phyloP scores from a whole-genome alignment of 164 flowering plant genomes.

The Hamamelis virginiana region DNA sequence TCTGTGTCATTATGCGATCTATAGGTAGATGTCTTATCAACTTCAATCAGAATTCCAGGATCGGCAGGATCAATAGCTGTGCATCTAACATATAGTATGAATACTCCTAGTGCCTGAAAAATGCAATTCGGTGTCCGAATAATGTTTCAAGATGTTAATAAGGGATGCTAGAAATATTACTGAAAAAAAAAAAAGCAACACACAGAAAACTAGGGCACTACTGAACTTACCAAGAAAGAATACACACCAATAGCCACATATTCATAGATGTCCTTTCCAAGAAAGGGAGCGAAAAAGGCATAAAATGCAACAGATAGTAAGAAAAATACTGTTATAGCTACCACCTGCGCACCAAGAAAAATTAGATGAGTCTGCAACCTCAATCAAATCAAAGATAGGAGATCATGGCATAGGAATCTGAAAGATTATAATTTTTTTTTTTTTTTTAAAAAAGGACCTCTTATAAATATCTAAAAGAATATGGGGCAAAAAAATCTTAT shows the following conservation, averaged over 20 bases:
- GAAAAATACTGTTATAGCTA: conserved; percentile 87
- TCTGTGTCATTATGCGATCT: conserved; percentile 40
- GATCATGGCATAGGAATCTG: not conserved
- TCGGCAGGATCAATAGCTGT: conserved; percentile 96
- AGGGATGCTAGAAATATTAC: not conserved
- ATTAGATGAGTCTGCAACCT: not conserved
- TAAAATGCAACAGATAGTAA: conserved; percentile 84
- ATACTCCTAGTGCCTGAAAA: conserved; percentile 74
- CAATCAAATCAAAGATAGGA: not conserved
- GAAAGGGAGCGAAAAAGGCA: conserved; percentile 94
- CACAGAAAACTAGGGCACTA: not conserved
- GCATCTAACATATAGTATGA: conserved; percentile 81
- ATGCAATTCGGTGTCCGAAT: not conserved
- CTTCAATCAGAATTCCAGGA: conserved; percentile 74
- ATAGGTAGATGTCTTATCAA: conserved; percentile 37
- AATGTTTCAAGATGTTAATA: not conserved
- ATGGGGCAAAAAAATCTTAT: too few relatives aligned
- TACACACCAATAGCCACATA: conserved; percentile 77
- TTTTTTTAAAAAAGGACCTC: too few relatives aligned
- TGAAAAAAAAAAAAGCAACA: not conserved
- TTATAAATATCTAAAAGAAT: too few relatives aligned
- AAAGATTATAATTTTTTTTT: too few relatives aligned
- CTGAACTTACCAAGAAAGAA: conserved; percentile 68
- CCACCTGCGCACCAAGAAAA: conserved; percentile 51
- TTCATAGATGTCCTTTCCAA: conserved; percentile 70